Percentiles rank a stretch among this genome's conserved stretches.
Conservation (phyloP, 345 rosid genomes). For the Rhodamnia rubescens region DNA sequence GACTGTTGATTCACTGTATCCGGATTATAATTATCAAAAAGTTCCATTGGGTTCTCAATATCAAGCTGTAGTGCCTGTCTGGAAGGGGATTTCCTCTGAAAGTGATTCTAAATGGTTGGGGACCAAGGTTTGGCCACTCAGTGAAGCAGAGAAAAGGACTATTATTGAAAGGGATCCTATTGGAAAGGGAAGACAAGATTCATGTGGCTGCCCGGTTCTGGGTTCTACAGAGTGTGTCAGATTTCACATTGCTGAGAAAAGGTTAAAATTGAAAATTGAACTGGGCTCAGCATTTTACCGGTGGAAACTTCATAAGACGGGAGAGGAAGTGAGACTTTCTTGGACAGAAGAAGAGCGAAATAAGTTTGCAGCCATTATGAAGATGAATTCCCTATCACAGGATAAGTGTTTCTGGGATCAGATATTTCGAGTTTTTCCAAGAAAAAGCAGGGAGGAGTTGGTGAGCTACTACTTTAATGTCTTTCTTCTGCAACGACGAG, state of each 20-base stretch:
- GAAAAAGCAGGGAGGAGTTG: conserved; percentile 42
- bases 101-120: conserved; percentile 77
- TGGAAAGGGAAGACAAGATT: conserved; percentile 75
- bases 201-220: conserved; percentile 59
- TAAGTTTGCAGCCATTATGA: conserved; percentile 35
- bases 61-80: conserved; percentile 73
- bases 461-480: conserved; percentile 78
- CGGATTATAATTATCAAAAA: conserved; percentile 14
- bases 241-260: conserved; percentile 52
- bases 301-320: conserved; percentile 64
- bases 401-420: conserved; percentile 36
- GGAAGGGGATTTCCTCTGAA: conserved; percentile 41
- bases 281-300: conserved; percentile 50
- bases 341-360: conserved; percentile 53
- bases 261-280: conserved; percentile 44
- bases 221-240: conserved; percentile 65
- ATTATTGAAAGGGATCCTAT: conserved; percentile 78
- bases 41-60: conserved; percentile 46
- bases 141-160: conserved; percentile 10
- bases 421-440: conserved; percentile 25
- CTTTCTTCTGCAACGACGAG: conserved; percentile 60
- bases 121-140: conserved; percentile 58
- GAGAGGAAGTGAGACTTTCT: conserved; percentile 42
- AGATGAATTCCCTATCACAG: conserved; percentile 20
- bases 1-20: conserved; percentile 17